phyloP scores from a whole-genome alignment of 2,329 filamentous ascomycete genomes.

The Penicillium expansum region DNA sequence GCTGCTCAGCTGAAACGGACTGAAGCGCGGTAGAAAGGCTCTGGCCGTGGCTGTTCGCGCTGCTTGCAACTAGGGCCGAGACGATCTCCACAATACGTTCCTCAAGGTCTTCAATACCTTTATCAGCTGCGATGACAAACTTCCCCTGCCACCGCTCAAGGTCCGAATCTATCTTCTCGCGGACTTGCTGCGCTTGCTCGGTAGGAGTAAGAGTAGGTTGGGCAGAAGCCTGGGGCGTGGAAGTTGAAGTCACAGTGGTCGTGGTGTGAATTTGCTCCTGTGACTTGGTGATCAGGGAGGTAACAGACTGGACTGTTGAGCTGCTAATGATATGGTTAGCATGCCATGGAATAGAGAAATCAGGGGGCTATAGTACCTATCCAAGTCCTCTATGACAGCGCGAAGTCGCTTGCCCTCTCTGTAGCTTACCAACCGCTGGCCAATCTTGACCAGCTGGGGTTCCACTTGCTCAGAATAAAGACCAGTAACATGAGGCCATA shows the following conservation, averaged over 20 bases:
- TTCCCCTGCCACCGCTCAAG: conserved; percentile 83
- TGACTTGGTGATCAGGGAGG: conserved; percentile 21
- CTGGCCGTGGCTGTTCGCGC: conserved; percentile 44
- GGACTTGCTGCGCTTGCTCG: conserved; percentile 43
- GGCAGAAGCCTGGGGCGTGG: conserved; percentile 27
- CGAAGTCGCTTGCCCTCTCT: conserved; percentile 61
- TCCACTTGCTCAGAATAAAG: conserved; percentile 91
- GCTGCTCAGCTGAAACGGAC: conserved; percentile 61
- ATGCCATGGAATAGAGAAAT: background rate
- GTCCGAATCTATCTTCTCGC: conserved; percentile 71
- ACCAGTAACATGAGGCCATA: conserved; percentile 78
- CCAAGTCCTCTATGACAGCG: conserved; percentile 56
- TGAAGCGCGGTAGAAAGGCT: conserved; percentile 66
- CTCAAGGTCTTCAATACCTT: conserved; percentile 69
- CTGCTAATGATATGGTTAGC: conserved; percentile 17
- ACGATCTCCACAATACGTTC: conserved; percentile 69
- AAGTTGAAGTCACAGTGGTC: conserved; percentile 22
- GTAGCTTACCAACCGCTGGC: conserved; percentile 72
- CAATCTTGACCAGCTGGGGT: conserved; percentile 89
- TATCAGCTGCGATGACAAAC: conserved; percentile 79
- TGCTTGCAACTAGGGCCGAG: conserved; percentile 65
- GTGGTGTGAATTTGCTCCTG: conserved; percentile 16
- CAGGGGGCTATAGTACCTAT: conserved; percentile 38
- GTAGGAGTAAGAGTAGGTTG: conserved; percentile 45
- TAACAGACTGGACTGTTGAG: conserved; percentile 23